Evolutionary conservation across 2,329 filamentous ascomycete genomes (phyloP), one percentile per base, ranked within the genome.

Genomic region (Aspergillus pseudoterreus): DNA sequence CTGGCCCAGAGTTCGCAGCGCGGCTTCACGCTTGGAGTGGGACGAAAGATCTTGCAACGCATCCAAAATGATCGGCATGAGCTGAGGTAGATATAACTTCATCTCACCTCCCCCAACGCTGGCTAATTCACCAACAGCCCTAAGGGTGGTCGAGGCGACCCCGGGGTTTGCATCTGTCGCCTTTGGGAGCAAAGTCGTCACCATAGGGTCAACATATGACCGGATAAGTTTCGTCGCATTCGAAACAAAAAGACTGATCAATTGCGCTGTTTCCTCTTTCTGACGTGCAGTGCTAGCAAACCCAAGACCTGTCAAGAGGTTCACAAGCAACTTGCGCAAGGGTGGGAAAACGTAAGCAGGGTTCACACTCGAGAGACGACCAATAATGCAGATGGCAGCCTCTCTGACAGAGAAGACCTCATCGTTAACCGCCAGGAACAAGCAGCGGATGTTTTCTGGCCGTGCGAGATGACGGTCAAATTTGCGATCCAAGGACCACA

Each of bases 301-400:
- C 62, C 96, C 92, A 19, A 99, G 86, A 64, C 96, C 92, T 0
- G 94, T 99, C 55, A 99, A 81, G 70, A 99, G 86, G 71, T 99
- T 95, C 52, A 99, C 92, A 22, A 99, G 82, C 5, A 95, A 88
- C 72, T 99, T 99, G 56, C 94, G 87, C 36, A 99, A 73, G 0
- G 94, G 95, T 1, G 95, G 94, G 63, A 99, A 95, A 59, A 99
- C 92, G 71, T 99, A 99, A 52, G 95, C 95, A 1, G 94, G 95
- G 59, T 99, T 99, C 58, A 91, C 86, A 47, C 84, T 82, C 0
- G 94, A 95, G 51, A 99, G 78, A 11, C 95, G 90, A 30, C 94
- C 95, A 63, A 99, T 96, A 58, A 99, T 96, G 15, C 90, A 87
- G 64, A 99, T 96, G 8, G 94, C 89, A 24, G 94, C 92, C 73